Percentiles rank a stretch among this genome's conserved stretches.
These are phyloP conservation scores for Fusarium nelsonii DNA, from an alignment of 2,329 filamentous ascomycete species.

Conservation along the genomic window DNA sequence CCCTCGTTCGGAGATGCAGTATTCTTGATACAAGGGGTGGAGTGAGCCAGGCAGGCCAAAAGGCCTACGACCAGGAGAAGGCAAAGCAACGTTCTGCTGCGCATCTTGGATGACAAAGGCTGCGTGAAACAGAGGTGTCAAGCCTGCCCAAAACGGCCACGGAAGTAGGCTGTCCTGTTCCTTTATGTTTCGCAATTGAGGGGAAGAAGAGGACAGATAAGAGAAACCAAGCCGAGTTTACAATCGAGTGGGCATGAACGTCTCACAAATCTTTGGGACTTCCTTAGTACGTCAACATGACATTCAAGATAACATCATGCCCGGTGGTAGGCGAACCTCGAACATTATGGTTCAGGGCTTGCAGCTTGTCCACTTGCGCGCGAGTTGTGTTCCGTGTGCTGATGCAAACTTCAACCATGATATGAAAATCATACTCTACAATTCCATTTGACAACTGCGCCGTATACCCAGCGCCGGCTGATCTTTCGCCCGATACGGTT, in stretches of 20 bases:
- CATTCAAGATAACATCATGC: neutral
- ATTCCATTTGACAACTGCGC: too few species aligned
- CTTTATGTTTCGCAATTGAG: neutral
- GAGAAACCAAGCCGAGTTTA: neutral
- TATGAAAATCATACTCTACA: neutral
- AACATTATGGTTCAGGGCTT: neutral
- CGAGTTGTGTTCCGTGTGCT: rapidly evolving
- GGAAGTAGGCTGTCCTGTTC: rapidly evolving
- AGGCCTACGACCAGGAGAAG: neutral
- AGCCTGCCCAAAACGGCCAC: rapidly evolving
- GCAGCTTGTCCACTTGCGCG: too few species aligned
- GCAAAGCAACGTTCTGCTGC: neutral
- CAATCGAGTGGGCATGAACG: too few species aligned
- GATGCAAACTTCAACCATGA: neutral
- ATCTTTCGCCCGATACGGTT: too few species aligned
- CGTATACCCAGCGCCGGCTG: too few species aligned
- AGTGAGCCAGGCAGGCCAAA: neutral
- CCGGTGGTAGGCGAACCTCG: neutral
- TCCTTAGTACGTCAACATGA: neutral
- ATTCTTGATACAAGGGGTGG: neutral
- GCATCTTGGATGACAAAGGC: neutral
- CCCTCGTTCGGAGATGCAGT: neutral
- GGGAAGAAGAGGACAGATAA: neutral
- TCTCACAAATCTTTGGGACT: rapidly evolving
- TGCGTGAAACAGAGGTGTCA: neutral